A percentile compares a stretch with the other conserved stretches of the same genome.
These are phyloP conservation scores for Leptographium wingfieldii DNA, from an alignment of 2,329 filamentous ascomycete species.

Conservation along the genomic window DNA sequence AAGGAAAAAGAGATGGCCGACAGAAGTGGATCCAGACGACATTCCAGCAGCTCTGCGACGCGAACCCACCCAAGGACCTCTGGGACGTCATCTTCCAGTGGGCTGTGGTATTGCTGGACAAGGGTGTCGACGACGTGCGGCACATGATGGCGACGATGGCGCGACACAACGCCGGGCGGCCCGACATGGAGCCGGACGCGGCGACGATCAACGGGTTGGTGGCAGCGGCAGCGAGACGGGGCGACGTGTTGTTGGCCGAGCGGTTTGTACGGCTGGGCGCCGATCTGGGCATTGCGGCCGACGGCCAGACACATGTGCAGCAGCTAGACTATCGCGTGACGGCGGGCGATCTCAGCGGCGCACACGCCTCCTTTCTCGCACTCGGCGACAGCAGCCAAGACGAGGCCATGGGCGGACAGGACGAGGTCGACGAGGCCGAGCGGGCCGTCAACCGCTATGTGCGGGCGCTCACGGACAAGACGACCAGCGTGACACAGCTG, in stretches of 20 bases:
- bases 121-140: constrained; percentile 57
- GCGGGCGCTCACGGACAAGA: constrained; percentile 37
- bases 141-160: constrained; percentile 60
- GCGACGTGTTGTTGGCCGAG: constrained; percentile 60
- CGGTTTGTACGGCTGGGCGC: constrained; percentile 56
- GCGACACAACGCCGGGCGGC: constrained; percentile 31
- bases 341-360: constrained; percentile 58
- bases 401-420: constrained; percentile 50
- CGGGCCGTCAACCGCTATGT: constrained; percentile 54
- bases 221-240: constrained; percentile 54
- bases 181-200: constrained; percentile 43
- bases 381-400: constrained; percentile 35
- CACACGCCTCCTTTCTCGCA: constrained; percentile 50
- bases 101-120: constrained; percentile 57
- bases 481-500: constrained; percentile 41
- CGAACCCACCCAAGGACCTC: constrained; percentile 32
- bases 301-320: constrained; percentile 59
- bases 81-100: constrained; percentile 68
- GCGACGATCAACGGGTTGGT: constrained; percentile 68
- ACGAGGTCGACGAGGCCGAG: background rate
- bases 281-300: constrained; percentile 51
- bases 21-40: constrained; percentile 49
- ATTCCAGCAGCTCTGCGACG: constrained; percentile 38
- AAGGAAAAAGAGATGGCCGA: background rate
- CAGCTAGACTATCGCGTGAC: constrained; percentile 67